Conservation (phyloP, 2,329 filamentous ascomycete species). For the Aspergillus costaricaensis region DNA sequence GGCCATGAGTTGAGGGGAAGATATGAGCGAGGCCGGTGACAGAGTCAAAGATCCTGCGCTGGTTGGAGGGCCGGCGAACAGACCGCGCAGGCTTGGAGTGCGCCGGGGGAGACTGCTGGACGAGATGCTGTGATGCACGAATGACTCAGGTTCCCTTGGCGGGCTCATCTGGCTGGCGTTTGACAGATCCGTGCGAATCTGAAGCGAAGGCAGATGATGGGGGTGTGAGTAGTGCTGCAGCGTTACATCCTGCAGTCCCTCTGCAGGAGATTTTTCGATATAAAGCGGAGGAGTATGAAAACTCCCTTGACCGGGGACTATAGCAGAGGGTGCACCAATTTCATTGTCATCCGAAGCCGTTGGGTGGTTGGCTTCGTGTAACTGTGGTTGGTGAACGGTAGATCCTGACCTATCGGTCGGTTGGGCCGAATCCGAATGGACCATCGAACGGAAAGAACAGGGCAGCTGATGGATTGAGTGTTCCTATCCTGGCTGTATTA, state of each 20-base stretch:
- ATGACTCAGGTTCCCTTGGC: constrained; percentile 35
- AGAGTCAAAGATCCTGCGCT: constrained; percentile 43
- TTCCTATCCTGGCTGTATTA: neutral
- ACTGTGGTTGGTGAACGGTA: constrained; percentile 18
- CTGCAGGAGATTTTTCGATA: constrained; percentile 7
- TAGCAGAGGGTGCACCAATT: constrained; percentile 13
- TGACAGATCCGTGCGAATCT: constrained; percentile 40
- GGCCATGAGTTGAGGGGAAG: constrained; percentile 72
- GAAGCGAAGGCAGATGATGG: constrained; percentile 30
- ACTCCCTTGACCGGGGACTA: constrained; percentile 17
- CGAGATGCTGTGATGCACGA: constrained; percentile 44
- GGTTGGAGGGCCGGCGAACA: constrained; percentile 40
- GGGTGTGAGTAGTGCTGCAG: constrained; percentile 12
- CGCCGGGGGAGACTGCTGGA: constrained; percentile 46
- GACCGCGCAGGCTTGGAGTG: constrained; percentile 47
- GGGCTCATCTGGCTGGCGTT: constrained; percentile 29
- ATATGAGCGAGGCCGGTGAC: constrained; percentile 66
- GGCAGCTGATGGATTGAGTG: neutral
- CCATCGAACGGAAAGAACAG: constrained; percentile 25
- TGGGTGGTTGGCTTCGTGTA: constrained; percentile 22
- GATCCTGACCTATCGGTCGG: constrained; percentile 30
- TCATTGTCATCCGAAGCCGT: constrained; percentile 23
- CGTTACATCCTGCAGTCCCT: constrained; percentile 13
- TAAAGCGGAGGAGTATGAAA: constrained; percentile 12
- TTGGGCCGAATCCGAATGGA: constrained; percentile 22